These are phyloP conservation scores for Triticum aestivum DNA, from an alignment of 176 grass and related monocot species.

Conservation along the genomic window IWGSC_CS_RefSeq_v2.1 NC_057811.1:130682667-130683166, in stretches of 20 bases:
- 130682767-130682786: constrained; percentile 19
- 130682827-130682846: constrained; percentile 70
- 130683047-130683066: not conserved
- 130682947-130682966: constrained; percentile 25
- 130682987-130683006: not conserved
- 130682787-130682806: constrained; percentile 2
- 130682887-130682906: constrained; percentile 84
- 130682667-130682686: constrained; percentile 64
- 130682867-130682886: constrained; percentile 72
- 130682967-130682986: not conserved
- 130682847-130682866: constrained; percentile 93
- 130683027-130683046: not conserved
- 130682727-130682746: constrained; percentile 9
- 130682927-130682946: not conserved
- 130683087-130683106: not conserved
- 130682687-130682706: constrained; percentile 76
- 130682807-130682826: not conserved
- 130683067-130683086: not conserved
- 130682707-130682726: not conserved
- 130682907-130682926: not conserved
- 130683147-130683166: not conserved
- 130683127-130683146: not conserved
- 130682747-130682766: not conserved
- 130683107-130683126: not conserved
- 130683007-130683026: not conserved